Conservation (phyloP, 1,139 yeast genomes). For the Candida frijolesensis region DNA sequence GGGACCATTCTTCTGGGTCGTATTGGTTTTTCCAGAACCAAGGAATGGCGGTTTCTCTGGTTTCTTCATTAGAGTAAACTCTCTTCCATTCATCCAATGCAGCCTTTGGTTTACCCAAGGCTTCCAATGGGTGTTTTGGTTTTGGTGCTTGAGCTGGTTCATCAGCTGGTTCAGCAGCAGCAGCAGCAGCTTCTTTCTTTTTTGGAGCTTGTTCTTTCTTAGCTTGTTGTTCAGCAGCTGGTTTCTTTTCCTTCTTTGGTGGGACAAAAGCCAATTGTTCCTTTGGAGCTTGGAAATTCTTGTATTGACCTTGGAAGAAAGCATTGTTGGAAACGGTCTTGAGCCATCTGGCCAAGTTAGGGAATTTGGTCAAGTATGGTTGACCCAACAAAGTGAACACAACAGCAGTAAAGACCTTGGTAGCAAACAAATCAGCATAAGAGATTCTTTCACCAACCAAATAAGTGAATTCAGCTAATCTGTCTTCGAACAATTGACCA, state of each 20-base stretch:
- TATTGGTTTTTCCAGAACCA: slow-evolving; percentile 95
- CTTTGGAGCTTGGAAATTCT: slow-evolving; percentile 57
- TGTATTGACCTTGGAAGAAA: slow-evolving; percentile 44
- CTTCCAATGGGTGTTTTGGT: slow-evolving; percentile 91
- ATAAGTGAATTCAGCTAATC: slow-evolving; percentile 77
- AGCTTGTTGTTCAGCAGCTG: slow-evolving; percentile 19
- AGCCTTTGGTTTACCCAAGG: slow-evolving; percentile 72
- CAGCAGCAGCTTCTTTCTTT: slow-evolving; percentile 37
- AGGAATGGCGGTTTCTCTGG: slow-evolving; percentile 92
- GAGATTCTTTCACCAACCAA: slow-evolving; percentile 90
- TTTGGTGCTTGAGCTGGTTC: slow-evolving; percentile 52
- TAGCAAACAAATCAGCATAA: slow-evolving; percentile 78
- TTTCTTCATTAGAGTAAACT: slow-evolving; percentile 94
- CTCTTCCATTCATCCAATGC: slow-evolving; percentile 96
- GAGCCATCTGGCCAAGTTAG: slow-evolving; percentile 84
- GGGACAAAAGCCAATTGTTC: slow-evolving; percentile 69
- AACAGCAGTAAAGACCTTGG: slow-evolving; percentile 60
- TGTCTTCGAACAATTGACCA: slow-evolving; percentile 55
- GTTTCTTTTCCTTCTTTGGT: slow-evolving; percentile 78
- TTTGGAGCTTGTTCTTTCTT: slow-evolving; percentile 18
- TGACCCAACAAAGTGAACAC: slow-evolving; percentile 69
- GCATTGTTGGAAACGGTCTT: slow-evolving; percentile 64
- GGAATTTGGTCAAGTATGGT: slow-evolving; percentile 75
- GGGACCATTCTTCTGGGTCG: slow-evolving; percentile 91
- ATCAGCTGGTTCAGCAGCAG: slow-evolving; percentile 41